These are phyloP conservation scores for Neurospora sp. DNA, from an alignment of 495 filamentous ascomycete species.

Conservation along the genomic window DNA sequence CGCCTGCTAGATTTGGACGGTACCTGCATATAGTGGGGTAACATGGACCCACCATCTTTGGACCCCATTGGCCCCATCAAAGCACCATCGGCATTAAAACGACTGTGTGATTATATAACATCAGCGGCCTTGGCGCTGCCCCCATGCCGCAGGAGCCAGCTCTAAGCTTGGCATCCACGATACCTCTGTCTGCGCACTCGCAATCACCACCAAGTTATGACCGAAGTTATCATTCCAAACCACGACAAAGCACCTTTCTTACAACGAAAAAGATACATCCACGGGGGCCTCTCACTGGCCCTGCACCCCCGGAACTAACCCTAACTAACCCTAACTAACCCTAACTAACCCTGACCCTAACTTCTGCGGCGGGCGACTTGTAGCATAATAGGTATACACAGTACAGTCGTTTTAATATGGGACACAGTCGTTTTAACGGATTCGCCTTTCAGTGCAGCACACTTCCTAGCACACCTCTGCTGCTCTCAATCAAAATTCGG, in stretches of 20 bases:
- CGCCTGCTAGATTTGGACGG: background rate
- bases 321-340: too few species aligned
- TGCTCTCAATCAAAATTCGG: background rate
- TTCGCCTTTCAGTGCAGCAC: background rate
- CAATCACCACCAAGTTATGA: too few species aligned
- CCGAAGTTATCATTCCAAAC: too few species aligned
- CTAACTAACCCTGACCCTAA: background rate
- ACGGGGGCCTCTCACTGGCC: background rate
- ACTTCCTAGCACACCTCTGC: background rate
- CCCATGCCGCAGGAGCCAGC: too few species aligned
- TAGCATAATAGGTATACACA: background rate
- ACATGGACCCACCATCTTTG: background rate
- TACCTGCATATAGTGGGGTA: constrained; percentile 12
- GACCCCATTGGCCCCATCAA: background rate
- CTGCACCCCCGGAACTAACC: background rate
- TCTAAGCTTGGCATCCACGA: too few species aligned
- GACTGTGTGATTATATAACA: too few species aligned
- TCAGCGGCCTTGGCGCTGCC: too few species aligned
- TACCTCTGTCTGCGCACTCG: too few species aligned
- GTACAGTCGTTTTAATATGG: background rate
- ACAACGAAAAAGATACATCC: background rate
- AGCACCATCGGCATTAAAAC: background rate
- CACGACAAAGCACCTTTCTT: too few species aligned
- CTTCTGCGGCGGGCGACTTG: background rate
- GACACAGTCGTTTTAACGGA: background rate